phyloP scores from a whole-genome alignment of 108 stramenopile genomes.

The Aurantiochytrium sp. region DNA sequence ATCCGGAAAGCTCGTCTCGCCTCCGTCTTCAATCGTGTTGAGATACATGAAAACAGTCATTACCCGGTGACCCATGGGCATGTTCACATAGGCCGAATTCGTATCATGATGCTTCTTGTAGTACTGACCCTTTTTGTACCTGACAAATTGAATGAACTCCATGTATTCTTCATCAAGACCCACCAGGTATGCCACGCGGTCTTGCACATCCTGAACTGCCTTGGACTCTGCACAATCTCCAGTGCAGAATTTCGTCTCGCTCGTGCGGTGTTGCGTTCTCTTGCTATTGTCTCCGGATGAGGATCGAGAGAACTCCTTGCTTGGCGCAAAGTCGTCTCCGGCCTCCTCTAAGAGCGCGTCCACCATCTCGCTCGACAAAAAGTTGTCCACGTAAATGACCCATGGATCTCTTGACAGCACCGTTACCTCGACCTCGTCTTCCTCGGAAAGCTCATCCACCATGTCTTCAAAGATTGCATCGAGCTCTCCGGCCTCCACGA shows the following conservation, averaged over 20 bases:
- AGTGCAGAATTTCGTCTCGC: neutral
- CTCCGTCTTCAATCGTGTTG: neutral
- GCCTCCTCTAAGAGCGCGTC: neutral
- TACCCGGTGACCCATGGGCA: slow-evolving; percentile 10
- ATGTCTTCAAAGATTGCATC: neutral
- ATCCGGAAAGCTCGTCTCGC: neutral
- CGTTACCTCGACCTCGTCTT: neutral
- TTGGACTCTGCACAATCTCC: neutral
- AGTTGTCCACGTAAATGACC: neutral
- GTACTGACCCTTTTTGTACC: neutral
- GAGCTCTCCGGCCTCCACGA: neutral
- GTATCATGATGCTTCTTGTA: neutral
- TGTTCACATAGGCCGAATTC: neutral
- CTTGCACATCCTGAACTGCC: neutral
- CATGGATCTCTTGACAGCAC: neutral
- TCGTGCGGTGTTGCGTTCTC: neutral
- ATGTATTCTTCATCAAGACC: neutral
- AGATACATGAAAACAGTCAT: neutral
- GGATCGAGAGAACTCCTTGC: neutral
- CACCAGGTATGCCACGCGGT: neutral
- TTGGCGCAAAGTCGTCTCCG: neutral
- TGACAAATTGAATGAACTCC: slow-evolving; percentile 6
- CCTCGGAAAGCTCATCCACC: neutral
- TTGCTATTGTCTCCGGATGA: neutral
- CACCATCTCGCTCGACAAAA: neutral